Evolutionary conservation across 495 filamentous ascomycete genomes (phyloP).

Genomic region (Clohesyomyces aquaticus): DNA sequence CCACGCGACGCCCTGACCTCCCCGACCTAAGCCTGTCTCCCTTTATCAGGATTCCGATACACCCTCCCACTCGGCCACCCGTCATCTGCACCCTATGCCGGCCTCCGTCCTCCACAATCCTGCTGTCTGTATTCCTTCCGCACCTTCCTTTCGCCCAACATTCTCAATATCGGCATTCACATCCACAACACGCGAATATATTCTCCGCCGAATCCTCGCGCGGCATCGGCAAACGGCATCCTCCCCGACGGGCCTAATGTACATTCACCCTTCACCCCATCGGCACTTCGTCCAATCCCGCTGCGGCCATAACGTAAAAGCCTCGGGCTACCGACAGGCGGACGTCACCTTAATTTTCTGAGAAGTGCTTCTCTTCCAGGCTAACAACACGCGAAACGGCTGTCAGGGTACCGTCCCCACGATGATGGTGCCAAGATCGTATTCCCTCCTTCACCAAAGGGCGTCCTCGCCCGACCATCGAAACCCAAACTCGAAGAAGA

Average conservation of each 20-base stretch:
- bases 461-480: conserved; percentile 17
- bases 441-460: conserved; percentile 21
- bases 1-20: conserved; percentile 20
- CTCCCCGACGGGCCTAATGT: conserved; percentile 19
- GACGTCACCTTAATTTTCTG: conserved; percentile 17
- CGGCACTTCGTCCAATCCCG: conserved; percentile 25
- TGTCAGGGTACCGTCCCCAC: conserved; percentile 23
- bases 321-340: conserved; percentile 8
- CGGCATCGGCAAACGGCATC: conserved; percentile 6
- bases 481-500: conserved; percentile 28
- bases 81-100: not conserved
- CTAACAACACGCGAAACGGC: conserved; percentile 10
- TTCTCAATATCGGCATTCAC: no score
- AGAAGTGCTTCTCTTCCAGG: not conserved
- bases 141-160: no score
- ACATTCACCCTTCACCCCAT: not conserved
- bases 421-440: conserved; percentile 43
- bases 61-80: not conserved
- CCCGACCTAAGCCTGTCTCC: not conserved
- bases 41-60: conserved; percentile 20
- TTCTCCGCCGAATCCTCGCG: not conserved
- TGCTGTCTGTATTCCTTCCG: no score
- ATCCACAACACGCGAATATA: no score
- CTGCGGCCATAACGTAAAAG: conserved; percentile 31
- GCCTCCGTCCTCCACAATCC: not conserved